These are phyloP conservation scores for Salvia miltiorrhiza DNA, from an alignment of 257 asterid species.

Conservation along the genomic window DNA sequence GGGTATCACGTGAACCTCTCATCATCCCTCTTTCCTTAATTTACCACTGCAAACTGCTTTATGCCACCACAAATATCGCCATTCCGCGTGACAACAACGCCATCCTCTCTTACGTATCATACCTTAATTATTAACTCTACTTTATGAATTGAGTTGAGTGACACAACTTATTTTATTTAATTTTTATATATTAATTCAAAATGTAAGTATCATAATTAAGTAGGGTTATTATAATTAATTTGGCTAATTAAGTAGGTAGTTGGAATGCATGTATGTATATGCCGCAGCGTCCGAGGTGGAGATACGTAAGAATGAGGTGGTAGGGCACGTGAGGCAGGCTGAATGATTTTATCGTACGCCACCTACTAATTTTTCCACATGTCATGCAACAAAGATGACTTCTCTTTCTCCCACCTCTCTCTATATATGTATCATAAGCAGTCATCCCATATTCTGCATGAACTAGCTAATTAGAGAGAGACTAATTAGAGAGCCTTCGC, in stretches of 20 bases:
- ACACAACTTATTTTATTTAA: too few relatives aligned
- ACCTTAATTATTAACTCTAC: too few relatives aligned
- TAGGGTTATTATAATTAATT: background rate
- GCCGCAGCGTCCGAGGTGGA: background rate
- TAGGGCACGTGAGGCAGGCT: slow-evolving; percentile 44
- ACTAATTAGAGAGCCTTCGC: too few relatives aligned
- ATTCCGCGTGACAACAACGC: too few relatives aligned
- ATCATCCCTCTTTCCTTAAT: background rate
- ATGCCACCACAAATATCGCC: background rate
- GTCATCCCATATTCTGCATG: slow-evolving; percentile 11
- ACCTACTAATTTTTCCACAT: slow-evolving; percentile 41
- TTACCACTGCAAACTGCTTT: background rate
- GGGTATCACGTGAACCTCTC: background rate
- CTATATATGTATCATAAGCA: background rate
- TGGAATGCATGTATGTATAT: too few relatives aligned
- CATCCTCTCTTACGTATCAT: too few relatives aligned
- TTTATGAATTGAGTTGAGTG: too few relatives aligned
- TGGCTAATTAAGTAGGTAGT: background rate
- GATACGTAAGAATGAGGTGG: slow-evolving; percentile 22
- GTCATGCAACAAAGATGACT: slow-evolving; percentile 47
- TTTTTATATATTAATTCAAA: too few relatives aligned
- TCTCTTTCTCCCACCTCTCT: background rate
- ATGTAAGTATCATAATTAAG: too few relatives aligned
- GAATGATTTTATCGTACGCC: slow-evolving; percentile 51
- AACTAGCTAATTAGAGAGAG: slow-evolving; percentile 6